Evolutionary conservation across 306 rosid genomes (phyloP), one percentile per base, ranked within the genome.

Genomic region (Begonia masoniana): DNA sequence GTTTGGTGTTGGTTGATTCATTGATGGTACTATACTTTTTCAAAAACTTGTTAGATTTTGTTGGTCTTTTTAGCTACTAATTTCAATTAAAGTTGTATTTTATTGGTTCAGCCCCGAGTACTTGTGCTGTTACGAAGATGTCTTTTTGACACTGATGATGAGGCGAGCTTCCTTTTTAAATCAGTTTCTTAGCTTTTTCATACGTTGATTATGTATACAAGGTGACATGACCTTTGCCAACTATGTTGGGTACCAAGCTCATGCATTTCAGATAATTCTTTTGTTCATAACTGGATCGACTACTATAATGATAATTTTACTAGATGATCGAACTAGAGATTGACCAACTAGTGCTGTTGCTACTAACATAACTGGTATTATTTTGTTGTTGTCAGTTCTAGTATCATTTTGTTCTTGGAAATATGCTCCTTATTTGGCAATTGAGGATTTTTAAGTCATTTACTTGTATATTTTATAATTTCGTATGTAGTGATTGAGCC

Each of bases 91-190:
- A 10, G 41, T 47, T 59, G 42, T 62, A 50, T 58, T 10, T 52
- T 65, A 51, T 26, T 61, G 54, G 70, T 69, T 67, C 94, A 91
- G 99, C 96, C 96, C n/a, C 92, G 88, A 47, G 74, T 91, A 58
- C 77, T 81, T 62, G 76, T 87, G 73, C 78, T 91, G 68, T 68
- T 91, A 62, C 70, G 84, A 72, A 81, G 99, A 59, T 91, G 99
- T 50, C 88, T 91, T 54, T 86, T 83, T 72, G 99, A 91, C 78
- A 83, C 82, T 43, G 99, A 91, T 53, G 96, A 91, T 60, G 99
- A 91, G 99, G 99, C 86, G 39, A 31, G 69, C 47, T 58, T 61
- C 62, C 39, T 59, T 41, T 31, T 9, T 59, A 49, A 60, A 52
- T 71, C 52, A 47, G 10, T 35, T 49, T 56, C 8, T 59, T 14